phyloP scores from a whole-genome alignment of 495 filamentous ascomycete species.

The Pyronema domesticum region DNA sequence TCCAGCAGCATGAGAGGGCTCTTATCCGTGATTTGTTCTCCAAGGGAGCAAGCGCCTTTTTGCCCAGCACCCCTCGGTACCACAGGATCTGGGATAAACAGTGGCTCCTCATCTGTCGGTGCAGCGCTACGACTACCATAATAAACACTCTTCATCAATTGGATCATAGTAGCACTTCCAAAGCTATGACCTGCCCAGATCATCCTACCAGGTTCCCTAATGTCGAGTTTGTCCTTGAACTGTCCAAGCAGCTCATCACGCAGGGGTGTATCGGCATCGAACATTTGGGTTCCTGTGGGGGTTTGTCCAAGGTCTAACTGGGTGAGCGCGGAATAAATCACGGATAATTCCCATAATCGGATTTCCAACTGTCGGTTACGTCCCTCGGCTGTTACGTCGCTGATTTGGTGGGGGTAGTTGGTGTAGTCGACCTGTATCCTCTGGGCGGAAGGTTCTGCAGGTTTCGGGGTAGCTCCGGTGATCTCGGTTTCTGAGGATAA shows the following conservation, averaged over 20 bases:
- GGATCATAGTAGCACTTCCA: slow-evolving; percentile 49
- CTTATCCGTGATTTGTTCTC: slow-evolving; percentile 41
- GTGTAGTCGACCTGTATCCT: slow-evolving; percentile 24
- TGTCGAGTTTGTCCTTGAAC: slow-evolving; percentile 39
- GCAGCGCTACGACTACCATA: slow-evolving; percentile 25
- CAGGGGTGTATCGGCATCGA: slow-evolving; percentile 1
- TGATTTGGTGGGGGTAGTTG: slow-evolving; percentile 15
- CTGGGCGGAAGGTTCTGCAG: slow-evolving; percentile 8
- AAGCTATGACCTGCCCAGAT: slow-evolving; percentile 61
- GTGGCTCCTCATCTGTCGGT: slow-evolving; percentile 9
- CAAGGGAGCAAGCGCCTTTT: slow-evolving; percentile 30
- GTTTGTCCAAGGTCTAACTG: slow-evolving; percentile 39
- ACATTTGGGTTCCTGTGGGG: slow-evolving; percentile 11
- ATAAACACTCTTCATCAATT: slow-evolving; percentile 55
- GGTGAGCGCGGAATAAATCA: slow-evolving; percentile 43
- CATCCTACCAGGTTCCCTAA: slow-evolving; percentile 50
- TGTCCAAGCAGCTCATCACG: slow-evolving; percentile 28
- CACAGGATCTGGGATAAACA: slow-evolving; percentile 16
- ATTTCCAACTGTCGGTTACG: slow-evolving; percentile 52
- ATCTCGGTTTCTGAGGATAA: neutral
- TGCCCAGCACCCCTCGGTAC: slow-evolving; percentile 33
- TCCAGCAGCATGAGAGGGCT: slow-evolving; percentile 49
- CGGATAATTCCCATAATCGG: slow-evolving; percentile 51
- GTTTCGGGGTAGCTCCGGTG: slow-evolving; percentile 5
- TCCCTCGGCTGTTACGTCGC: slow-evolving; percentile 18